Evolutionary conservation across 75 land plant species (phyloP), one percentile per base, ranked within the genome.

Genomic region (Chamaecyparis obtusa): DNA sequence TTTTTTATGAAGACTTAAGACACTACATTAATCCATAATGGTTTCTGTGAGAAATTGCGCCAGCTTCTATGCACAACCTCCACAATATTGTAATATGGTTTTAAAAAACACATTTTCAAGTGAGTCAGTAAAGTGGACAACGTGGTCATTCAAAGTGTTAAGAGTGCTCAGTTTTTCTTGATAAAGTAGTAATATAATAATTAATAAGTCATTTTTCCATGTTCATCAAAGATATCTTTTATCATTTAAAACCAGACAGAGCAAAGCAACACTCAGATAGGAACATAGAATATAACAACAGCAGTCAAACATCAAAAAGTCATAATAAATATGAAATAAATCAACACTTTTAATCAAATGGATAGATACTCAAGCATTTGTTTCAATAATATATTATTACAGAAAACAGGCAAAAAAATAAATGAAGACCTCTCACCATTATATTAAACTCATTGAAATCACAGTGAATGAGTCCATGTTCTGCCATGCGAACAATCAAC

Each of bases 391-490:
- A 41, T 37, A 21, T 8, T 39, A 8, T 0, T 78, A 39, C 2
- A 24, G 39, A 39, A 77, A 78, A 41, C n/a, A 60, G 67, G 21
- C 27, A 19, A 4, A 71, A 72, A 16, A n/a, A n/a, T 33, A 32
- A 88, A 19, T 0, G 36, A 83, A 81, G 21, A 33, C 16, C 11
- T 11, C 90, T 83, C 89, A 98, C 99, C 99, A 98, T 97, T 27
- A 98, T 93, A 89, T 98, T 98, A 89, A 97, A 98, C 78, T 98
- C 99, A 86, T 98, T 98, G 79, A 98, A 97, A 83, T 98, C 99
- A 91, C 99, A 98, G 75, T 98, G 99, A 64, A 98, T 98, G 11
- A 98, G 95, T 33, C 99, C 99, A 91, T 97, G 99, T 86, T 97
- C 95, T 60, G 99, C 99, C 76, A 98, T 75, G 41, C 95, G 97